Conservation (phyloP, 2,329 filamentous ascomycete genomes). For the Phyllosticta paracitricarpa region DNA sequence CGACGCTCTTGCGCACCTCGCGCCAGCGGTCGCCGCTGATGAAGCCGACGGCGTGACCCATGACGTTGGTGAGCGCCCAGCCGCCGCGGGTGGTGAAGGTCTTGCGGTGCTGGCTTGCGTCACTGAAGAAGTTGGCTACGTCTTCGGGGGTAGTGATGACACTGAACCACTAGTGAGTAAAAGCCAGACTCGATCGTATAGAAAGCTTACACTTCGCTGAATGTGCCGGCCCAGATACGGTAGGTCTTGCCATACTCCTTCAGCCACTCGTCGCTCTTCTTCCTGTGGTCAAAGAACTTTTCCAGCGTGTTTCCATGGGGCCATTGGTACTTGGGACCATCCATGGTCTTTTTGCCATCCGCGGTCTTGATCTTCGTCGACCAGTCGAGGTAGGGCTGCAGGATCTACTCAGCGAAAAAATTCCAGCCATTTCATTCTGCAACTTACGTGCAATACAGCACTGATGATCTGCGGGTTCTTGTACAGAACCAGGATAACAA, state of each 20-base stretch:
- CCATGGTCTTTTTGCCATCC: constrained; percentile 2
- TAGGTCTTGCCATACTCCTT: constrained; percentile 6
- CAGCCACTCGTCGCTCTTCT: background rate
- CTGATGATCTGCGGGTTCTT: background rate
- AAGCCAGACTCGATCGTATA: background rate
- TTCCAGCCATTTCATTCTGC: background rate
- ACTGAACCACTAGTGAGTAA: background rate
- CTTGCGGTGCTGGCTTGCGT: constrained; percentile 5
- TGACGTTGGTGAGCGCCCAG: constrained; percentile 8
- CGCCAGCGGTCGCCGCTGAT: constrained; percentile 8
- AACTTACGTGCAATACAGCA: background rate
- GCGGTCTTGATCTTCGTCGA: background rate
- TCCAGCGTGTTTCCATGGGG: constrained; percentile 7
- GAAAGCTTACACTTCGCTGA: constrained; percentile 4
- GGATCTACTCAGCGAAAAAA: background rate
- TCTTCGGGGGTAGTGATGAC: constrained; percentile 7
- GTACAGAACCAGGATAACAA: background rate
- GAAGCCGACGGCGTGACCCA: constrained; percentile 3
- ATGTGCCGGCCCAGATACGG: constrained; percentile 5
- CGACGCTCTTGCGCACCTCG: background rate
- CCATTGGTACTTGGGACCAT: constrained; percentile 3
- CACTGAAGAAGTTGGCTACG: constrained; percentile 1
- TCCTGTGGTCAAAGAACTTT: constrained; percentile 6
- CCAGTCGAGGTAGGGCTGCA: background rate
- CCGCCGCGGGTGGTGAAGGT: background rate